A percentile compares a stretch with the other conserved stretches of the same genome.
Conservation (phyloP, 2,329 filamentous ascomycete species). For the Parafenestella ontariensis region DNA sequence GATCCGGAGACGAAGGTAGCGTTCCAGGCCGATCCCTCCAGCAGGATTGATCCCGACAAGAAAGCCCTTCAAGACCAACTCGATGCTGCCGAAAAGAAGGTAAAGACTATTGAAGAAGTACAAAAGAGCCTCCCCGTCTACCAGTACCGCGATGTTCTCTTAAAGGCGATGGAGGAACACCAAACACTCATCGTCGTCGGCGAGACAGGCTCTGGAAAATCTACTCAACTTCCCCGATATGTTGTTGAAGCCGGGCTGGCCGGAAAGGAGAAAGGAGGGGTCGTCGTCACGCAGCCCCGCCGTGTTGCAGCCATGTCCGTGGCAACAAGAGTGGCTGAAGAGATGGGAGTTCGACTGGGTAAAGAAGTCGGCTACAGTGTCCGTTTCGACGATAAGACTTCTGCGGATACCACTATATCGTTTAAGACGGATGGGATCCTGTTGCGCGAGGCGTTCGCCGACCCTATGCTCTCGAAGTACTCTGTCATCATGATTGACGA, state of each 20-base stretch:
- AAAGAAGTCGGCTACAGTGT: slow-evolving; percentile 95
- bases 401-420: slow-evolving; percentile 86
- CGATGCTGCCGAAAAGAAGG: slow-evolving; percentile 86
- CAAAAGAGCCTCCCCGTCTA: slow-evolving; percentile 91
- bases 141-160: slow-evolving; percentile 81
- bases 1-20: slow-evolving; percentile 88
- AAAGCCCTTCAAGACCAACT: slow-evolving; percentile 79
- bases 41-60: slow-evolving; percentile 74
- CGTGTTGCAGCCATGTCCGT: slow-evolving; percentile 98
- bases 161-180: slow-evolving; percentile 83
- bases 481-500: slow-evolving; percentile 96
- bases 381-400: slow-evolving; percentile 88
- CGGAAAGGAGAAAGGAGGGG: slow-evolving; percentile 73
- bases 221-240: slow-evolving; percentile 93
- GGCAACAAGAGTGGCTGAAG: slow-evolving; percentile 92
- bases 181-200: slow-evolving; percentile 92
- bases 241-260: slow-evolving; percentile 68
- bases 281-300: slow-evolving; percentile 92
- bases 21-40: slow-evolving; percentile 71
- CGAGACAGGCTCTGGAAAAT: slow-evolving; percentile 95
- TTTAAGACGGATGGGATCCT: slow-evolving; percentile 99
- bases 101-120: slow-evolving; percentile 87
- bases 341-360: slow-evolving; percentile 88
- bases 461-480: slow-evolving; percentile 82
- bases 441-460: slow-evolving; percentile 85